Base-by-base conservation (phyloP, 1,284 basidiomycete species). In the Fomitiporia mediterranea region DNA sequence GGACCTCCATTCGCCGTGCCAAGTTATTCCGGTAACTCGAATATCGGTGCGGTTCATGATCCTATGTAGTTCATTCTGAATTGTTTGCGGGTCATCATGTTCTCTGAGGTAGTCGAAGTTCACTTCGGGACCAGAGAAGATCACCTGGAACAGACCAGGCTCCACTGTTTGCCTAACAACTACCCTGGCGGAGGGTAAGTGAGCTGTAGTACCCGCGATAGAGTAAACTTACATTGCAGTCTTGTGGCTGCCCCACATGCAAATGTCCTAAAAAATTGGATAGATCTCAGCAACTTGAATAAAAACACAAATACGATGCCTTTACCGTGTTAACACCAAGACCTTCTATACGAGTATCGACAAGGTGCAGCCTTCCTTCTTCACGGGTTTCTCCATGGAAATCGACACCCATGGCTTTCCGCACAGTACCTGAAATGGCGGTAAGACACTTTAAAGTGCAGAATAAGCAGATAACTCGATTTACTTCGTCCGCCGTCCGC, bases 321-420 rank as follows among this genome's bases (percentile, higher is more conserved):
- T 19, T 42, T 42, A 11, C n/a, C 13, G 27, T 51, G 28, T 17
- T 34, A n/a, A n/a, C n/a, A 21, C 15, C n/a, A n/a, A 51, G n/a
- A 28, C 54, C 34, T 17, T 57, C 28, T 1, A 57, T 38, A 11
- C 35, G 19, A 21, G 44, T 37, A 25, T 57, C 56, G 1, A 44
- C 51, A 7, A 57, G 27, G 30, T 52, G 46, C 61, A 32, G 72
- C 38, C 32, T 52, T 11, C 28, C 63, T 13, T 43, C 62, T 4
- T 66, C 64, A 34, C 64, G 65, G 0, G 72, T 73, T 57, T 81
- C 74, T 0, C 80, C 80, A 1, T 75, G 53, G 57, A 81, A 80
- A 0, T 68, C 58, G 23, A 80, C 59, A 0, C 72, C 74, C 6
- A 78, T 68, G 27, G 68, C 65, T 56, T 79, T 78, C 25, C 70